Evolutionary conservation across 2,329 filamentous ascomycete genomes (phyloP).

Genomic region (Beauveria sp.): DNA sequence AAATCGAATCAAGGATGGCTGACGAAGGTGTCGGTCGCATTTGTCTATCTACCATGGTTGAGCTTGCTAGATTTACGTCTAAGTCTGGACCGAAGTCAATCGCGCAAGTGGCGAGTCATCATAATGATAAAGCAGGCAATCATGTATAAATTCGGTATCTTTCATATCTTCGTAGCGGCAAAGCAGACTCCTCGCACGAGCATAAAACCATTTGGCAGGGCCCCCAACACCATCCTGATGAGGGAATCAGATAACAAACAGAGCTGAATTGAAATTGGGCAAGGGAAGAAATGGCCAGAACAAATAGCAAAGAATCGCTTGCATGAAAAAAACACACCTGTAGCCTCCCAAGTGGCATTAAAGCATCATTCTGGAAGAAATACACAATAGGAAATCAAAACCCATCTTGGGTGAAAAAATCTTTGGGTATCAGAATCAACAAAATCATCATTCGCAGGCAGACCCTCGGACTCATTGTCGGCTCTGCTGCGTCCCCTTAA

Average conservation of each 20-base stretch:
- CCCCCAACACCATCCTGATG: no score
- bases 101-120: no score
- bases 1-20: not conserved
- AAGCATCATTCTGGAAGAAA: not conserved
- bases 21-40: not conserved
- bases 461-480: not conserved
- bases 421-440: slow-evolving; percentile 12
- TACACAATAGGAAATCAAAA: not conserved
- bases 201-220: no score
- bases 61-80: no score
- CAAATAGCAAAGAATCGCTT: not conserved
- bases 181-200: no score
- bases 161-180: no score
- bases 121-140: no score
- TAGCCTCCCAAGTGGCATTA: not conserved
- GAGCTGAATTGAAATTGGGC: not conserved
- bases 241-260: no score
- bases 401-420: not conserved
- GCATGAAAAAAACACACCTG: not conserved
- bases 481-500: not conserved
- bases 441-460: slow-evolving; percentile 1
- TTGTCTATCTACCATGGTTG: no score
- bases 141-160: no score
- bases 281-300: not conserved
- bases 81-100: no score